phyloP scores from a whole-genome alignment of 1,139 yeast species.

The Blastobotrys aristatus region DNA sequence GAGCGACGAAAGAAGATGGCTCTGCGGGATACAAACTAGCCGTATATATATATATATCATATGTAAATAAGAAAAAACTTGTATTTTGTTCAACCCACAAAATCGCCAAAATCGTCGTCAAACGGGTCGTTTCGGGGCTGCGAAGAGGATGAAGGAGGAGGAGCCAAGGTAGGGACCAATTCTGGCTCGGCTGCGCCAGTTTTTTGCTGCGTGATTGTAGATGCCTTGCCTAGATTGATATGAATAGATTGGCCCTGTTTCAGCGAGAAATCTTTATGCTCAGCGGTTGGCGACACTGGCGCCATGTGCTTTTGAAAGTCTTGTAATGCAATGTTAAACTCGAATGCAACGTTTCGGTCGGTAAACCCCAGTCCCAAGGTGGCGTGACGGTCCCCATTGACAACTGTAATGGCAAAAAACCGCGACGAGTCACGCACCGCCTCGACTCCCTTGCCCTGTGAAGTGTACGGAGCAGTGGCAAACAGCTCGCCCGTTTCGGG shows the following conservation, averaged over 20 bases:
- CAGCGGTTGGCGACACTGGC: conserved; percentile 6
- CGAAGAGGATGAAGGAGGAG: conserved; percentile 22
- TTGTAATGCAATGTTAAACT: conserved; percentile 39
- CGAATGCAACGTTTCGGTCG: conserved; percentile 36
- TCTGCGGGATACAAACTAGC: conserved; percentile 52
- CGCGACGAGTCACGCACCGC: conserved; percentile 32
- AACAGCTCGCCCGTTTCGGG: conserved; percentile 30
- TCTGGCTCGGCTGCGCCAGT: conserved; percentile 8
- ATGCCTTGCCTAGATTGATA: conserved; percentile 21
- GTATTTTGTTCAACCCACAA: conserved; percentile 17
- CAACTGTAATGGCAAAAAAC: conserved; percentile 33
- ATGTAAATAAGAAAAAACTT: conserved; percentile 6
- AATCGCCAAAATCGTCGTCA: conserved; percentile 44
- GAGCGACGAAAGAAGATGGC: conserved; percentile 53
- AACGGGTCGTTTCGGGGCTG: conserved; percentile 20
- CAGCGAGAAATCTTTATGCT: conserved; percentile 26
- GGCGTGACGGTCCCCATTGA: conserved; percentile 33
- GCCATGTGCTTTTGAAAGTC: conserved; percentile 31
- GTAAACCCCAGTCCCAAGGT: conserved; percentile 41
- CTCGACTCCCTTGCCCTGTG: conserved; percentile 29
- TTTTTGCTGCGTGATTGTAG: background rate
- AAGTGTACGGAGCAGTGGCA: conserved; percentile 34
- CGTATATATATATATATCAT: background rate
- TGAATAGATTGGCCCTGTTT: conserved; percentile 30
- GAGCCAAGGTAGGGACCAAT: conserved; percentile 19